Evolutionary conservation across 805 yeast genomes (phyloP).

Genomic region (Lachancea quebecensis): DNA sequence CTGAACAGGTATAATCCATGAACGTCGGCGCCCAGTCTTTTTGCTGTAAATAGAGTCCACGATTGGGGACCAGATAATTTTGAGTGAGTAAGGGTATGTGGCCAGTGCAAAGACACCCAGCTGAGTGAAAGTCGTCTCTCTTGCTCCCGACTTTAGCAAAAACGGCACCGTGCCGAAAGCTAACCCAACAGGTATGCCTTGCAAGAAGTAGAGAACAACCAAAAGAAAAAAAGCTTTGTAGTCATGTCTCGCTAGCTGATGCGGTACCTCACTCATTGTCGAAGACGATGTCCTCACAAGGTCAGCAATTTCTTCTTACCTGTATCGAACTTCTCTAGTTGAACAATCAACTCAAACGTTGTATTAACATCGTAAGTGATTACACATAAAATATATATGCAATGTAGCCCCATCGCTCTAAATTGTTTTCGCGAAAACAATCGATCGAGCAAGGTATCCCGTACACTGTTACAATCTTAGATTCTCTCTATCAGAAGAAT

Average conservation of each 20-base stretch:
- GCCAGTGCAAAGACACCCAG: constrained; percentile 89
- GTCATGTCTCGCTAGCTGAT: constrained; percentile 40
- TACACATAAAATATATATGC: no score
- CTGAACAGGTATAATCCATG: constrained; percentile 95
- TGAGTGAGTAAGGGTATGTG: constrained; percentile 88
- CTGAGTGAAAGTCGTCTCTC: constrained; percentile 72
- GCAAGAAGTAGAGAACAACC: constrained; percentile 70
- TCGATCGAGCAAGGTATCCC: no score
- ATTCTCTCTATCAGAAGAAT: no score
- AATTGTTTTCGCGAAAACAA: no score
- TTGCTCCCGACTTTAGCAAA: constrained; percentile 56
- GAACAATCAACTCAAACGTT: no score
- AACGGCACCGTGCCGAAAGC: constrained; percentile 95
- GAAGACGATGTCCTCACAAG: no score
- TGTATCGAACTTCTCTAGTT: no score
- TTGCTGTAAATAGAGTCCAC: constrained; percentile 78
- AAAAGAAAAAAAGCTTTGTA: constrained; percentile 68
- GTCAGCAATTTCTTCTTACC: no score
- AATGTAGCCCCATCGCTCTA: no score
- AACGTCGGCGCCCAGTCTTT: constrained; percentile 70
- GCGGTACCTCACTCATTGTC: constrained; percentile 1
- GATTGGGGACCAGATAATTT: constrained; percentile 90
- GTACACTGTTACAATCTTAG: no score
- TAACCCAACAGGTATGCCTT: constrained; percentile 95
- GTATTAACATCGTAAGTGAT: no score